Percentiles rank a stretch among this genome's conserved stretches.
Evolutionary conservation across 257 asterid genomes (phyloP).

Genomic region (Nicotiana knightiana): DNA sequence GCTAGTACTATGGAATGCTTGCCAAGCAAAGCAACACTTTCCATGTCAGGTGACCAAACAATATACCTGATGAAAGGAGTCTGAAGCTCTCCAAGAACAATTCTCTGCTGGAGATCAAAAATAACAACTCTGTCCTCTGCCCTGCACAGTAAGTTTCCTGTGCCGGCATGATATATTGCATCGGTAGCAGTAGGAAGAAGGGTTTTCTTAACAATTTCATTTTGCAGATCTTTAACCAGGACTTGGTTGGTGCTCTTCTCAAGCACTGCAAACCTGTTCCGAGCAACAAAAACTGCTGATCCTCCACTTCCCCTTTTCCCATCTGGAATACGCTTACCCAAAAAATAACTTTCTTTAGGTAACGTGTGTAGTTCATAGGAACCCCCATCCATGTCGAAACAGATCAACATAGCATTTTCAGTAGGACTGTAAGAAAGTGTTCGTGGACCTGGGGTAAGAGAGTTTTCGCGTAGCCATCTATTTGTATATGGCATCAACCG

Average conservation of each 20-base stretch:
- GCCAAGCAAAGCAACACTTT: conserved; percentile 86
- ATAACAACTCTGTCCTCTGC: conserved; percentile 90
- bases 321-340: conserved; percentile 77
- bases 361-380: conserved; percentile 73
- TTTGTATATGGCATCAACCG: conserved; percentile 62
- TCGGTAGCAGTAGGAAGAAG: conserved; percentile 70
- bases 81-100: conserved; percentile 77
- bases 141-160: conserved; percentile 86
- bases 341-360: conserved; percentile 76
- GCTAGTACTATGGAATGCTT: conserved; percentile 91
- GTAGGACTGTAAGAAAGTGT: conserved; percentile 91
- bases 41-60: conserved; percentile 97
- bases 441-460: conserved; percentile 79
- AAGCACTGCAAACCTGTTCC: conserved; percentile 92
- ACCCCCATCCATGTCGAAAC: conserved; percentile 89
- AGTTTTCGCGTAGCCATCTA: conserved; percentile 76
- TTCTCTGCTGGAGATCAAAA: conserved; percentile 89
- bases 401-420: conserved; percentile 78
- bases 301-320: conserved; percentile 85
- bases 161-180: conserved; percentile 94
- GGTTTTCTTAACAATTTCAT: conserved; percentile 73
- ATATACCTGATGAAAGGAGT: conserved; percentile 79
- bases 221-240: conserved; percentile 66
- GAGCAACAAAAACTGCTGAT: conserved; percentile 85
- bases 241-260: conserved; percentile 82